These are phyloP conservation scores for Ascosphaera apis DNA, from an alignment of 2,329 filamentous ascomycete genomes.

Conservation along the genomic window DNA sequence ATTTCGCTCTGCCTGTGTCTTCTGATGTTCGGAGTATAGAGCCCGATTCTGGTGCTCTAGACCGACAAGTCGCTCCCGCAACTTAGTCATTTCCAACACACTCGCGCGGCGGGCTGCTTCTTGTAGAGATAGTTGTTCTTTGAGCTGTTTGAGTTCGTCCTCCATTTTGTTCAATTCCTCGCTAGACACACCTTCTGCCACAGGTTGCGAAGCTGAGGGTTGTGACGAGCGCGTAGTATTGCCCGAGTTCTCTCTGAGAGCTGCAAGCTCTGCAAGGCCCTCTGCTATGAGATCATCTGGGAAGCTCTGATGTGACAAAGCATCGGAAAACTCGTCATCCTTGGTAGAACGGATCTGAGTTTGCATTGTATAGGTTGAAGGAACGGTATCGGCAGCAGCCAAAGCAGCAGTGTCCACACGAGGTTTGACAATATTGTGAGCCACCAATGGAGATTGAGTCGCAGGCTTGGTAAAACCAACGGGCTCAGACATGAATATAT, in stretches of 20 bases:
- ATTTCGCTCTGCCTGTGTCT: slow-evolving; percentile 12
- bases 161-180: too few relatives aligned
- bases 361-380: slow-evolving; percentile 20
- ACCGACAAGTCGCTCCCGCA: slow-evolving; percentile 14
- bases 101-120: slow-evolving; percentile 15
- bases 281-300: slow-evolving; percentile 18
- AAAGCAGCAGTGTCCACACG: slow-evolving; percentile 19
- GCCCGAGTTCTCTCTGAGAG: slow-evolving; percentile 7
- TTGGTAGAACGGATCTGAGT: slow-evolving; percentile 14
- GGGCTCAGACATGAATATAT: slow-evolving; percentile 49
- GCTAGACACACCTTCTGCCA: too few relatives aligned
- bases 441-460: slow-evolving; percentile 23
- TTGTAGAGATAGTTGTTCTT: slow-evolving; percentile 10
- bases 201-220: too few relatives aligned
- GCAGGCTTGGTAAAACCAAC: slow-evolving; percentile 21
- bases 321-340: slow-evolving; percentile 13
- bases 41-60: slow-evolving; percentile 17
- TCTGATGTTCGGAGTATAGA: slow-evolving; percentile 17
- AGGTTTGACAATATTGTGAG: slow-evolving; percentile 55
- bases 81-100: slow-evolving; percentile 14
- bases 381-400: slow-evolving; percentile 17
- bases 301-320: slow-evolving; percentile 18
- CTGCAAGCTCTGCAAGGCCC: slow-evolving; percentile 16
- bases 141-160: slow-evolving; percentile 17
- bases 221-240: too few relatives aligned